Conservation (phyloP, 768 basidiomycete genomes). For the Leccinum boreale region DNA sequence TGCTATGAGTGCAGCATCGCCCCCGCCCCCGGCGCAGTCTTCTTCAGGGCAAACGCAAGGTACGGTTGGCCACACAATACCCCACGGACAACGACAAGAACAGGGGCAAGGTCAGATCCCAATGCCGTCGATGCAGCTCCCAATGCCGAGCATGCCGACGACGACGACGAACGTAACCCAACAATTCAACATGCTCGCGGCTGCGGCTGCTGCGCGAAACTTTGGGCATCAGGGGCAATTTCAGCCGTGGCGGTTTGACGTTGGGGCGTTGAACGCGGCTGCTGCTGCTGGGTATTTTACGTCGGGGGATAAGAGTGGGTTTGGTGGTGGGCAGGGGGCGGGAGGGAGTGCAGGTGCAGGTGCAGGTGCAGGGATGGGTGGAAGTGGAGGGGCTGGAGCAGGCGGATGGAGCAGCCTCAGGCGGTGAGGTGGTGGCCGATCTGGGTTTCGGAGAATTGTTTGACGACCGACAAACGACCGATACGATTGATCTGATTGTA, state of each 20-base stretch:
- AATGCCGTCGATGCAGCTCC: neutral
- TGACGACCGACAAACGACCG: neutral
- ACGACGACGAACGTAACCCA: conserved; percentile 12
- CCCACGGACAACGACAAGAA: neutral
- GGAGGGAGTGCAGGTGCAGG: conserved; percentile 3
- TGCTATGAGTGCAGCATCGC: neutral
- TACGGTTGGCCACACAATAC: neutral
- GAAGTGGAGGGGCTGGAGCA: neutral
- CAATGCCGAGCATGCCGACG: neutral
- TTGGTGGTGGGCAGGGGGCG: conserved; percentile 10
- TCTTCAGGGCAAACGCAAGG: neutral
- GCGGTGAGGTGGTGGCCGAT: neutral
- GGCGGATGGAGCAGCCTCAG: neutral
- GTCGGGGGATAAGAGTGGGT: conserved; percentile 12
- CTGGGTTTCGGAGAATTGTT: neutral
- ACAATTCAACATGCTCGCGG: conserved; percentile 29
- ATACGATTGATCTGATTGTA: neutral
- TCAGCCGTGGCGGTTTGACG: conserved; percentile 19
- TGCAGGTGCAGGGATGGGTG: neutral
- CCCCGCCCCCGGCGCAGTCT: conserved; percentile 1
- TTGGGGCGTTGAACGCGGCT: conserved; percentile 12
- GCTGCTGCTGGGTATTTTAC: conserved; percentile 18
- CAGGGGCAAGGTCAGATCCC: neutral
- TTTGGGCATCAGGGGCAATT: conserved; percentile 23
- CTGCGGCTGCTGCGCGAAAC: conserved; percentile 22